Conservation (phyloP, 176 grass and related monocot genomes). For the Oryza longistaminata region DNA sequence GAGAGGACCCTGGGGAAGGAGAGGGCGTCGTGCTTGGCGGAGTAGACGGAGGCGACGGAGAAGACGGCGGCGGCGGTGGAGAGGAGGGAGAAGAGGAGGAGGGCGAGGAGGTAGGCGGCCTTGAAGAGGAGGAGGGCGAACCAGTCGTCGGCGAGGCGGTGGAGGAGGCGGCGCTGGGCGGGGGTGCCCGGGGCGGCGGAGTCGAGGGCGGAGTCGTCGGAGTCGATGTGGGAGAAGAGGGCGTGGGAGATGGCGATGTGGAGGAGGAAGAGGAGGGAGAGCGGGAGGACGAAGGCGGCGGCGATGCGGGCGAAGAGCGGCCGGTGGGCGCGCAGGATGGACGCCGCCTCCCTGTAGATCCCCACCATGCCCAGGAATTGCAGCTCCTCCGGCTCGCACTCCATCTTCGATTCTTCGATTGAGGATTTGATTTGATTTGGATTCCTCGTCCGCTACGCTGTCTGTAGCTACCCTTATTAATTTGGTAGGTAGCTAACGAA, state of each 20-base stretch:
- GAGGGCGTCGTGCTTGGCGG: slow-evolving; percentile 71
- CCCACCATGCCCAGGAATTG: slow-evolving; percentile 69
- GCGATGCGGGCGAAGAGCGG: slow-evolving; percentile 71
- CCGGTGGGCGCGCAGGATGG: slow-evolving; percentile 57
- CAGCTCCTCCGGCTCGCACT: slow-evolving; percentile 86
- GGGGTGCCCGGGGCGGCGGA: slow-evolving; percentile 49
- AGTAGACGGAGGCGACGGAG: slow-evolving; percentile 89
- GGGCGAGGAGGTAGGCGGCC: slow-evolving; percentile 71
- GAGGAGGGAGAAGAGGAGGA: slow-evolving; percentile 84
- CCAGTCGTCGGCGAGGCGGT: slow-evolving; percentile 64
- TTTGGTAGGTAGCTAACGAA: too few species aligned
- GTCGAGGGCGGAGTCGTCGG: slow-evolving; percentile 68
- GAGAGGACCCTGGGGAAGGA: slow-evolving; percentile 76
- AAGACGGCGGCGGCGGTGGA: slow-evolving; percentile 85
- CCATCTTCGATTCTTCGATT: slow-evolving; percentile 23
- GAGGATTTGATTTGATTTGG: neutral
- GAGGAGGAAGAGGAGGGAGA: slow-evolving; percentile 72
- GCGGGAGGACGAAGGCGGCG: slow-evolving; percentile 67
- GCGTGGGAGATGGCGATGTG: slow-evolving; percentile 85
- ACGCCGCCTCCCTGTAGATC: slow-evolving; percentile 49
- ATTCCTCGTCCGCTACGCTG: too few species aligned
- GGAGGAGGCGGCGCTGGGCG: slow-evolving; percentile 50
- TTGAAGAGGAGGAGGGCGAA: slow-evolving; percentile 71
- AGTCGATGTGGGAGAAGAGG: slow-evolving; percentile 75
- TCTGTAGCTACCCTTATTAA: too few species aligned